phyloP scores from a whole-genome alignment of 2,329 filamentous ascomycete species.

The Clonostachys solani region DNA sequence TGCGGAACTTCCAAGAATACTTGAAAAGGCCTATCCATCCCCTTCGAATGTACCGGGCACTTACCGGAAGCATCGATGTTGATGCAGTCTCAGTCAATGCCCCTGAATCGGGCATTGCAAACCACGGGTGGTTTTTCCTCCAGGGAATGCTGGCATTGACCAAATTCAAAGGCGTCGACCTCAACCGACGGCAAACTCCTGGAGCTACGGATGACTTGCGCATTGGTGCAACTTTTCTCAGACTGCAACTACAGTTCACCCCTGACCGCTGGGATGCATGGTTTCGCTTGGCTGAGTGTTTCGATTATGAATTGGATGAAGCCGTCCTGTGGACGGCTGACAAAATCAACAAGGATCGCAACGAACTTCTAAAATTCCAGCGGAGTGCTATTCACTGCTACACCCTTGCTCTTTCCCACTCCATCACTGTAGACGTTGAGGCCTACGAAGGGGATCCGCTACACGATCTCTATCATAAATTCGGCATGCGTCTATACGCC shows the following conservation, averaged over 20 bases:
- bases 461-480: slow-evolving; percentile 56
- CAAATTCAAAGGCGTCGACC: slow-evolving; percentile 70
- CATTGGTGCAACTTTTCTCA: slow-evolving; percentile 73
- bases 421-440: slow-evolving; percentile 36
- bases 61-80: slow-evolving; percentile 72
- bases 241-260: slow-evolving; percentile 78
- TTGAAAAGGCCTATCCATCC: slow-evolving; percentile 83
- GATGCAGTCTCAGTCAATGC: slow-evolving; percentile 66
- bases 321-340: slow-evolving; percentile 84
- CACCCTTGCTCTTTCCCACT: slow-evolving; percentile 54
- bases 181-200: slow-evolving; percentile 70
- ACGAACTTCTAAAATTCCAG: slow-evolving; percentile 71
- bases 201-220: slow-evolving; percentile 81
- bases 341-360: slow-evolving; percentile 81
- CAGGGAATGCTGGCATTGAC: slow-evolving; percentile 84
- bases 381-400: slow-evolving; percentile 81
- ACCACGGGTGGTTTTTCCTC: slow-evolving; percentile 87
- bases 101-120: slow-evolving; percentile 67
- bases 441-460: slow-evolving; percentile 46
- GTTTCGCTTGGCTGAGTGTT: slow-evolving; percentile 83
- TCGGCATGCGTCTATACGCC: slow-evolving; percentile 57
- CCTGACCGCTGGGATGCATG: slow-evolving; percentile 84
- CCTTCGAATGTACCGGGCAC: slow-evolving; percentile 71
- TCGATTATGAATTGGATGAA: slow-evolving; percentile 85
- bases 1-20: slow-evolving; percentile 75